Percentiles rank a stretch among this genome's conserved stretches.
phyloP scores from a whole-genome alignment of 2,329 filamentous ascomycete genomes.

The Akanthomyces dipterigenus region DNA sequence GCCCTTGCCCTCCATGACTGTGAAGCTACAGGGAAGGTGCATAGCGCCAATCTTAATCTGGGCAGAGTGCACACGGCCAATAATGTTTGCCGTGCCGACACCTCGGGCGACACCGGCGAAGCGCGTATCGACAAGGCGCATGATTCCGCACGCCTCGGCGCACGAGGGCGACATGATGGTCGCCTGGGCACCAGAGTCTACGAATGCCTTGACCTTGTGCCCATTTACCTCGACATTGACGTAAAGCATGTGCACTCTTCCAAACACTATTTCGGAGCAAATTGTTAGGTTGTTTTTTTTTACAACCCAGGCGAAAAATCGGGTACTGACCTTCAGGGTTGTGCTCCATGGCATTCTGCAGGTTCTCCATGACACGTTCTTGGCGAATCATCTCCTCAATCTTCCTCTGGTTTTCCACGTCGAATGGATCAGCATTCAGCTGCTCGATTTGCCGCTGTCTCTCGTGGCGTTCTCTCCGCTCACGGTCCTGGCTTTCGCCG shows the following conservation, averaged over 20 bases:
- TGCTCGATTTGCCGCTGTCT: conserved; percentile 76
- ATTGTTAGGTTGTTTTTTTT: conserved; percentile 7
- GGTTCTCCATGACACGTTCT: conserved; percentile 87
- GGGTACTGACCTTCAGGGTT: conserved; percentile 76
- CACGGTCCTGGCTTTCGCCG: conserved; percentile 58
- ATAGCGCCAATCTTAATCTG: conserved; percentile 88
- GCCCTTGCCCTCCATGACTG: conserved; percentile 97
- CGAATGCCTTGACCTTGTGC: conserved; percentile 86
- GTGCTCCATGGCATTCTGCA: conserved; percentile 94
- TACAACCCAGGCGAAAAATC: conserved; percentile 12
- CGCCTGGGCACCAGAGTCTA: conserved; percentile 94
- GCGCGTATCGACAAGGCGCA: conserved; percentile 87
- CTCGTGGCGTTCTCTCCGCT: conserved; percentile 66
- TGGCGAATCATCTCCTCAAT: conserved; percentile 98
- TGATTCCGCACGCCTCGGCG: conserved; percentile 88
- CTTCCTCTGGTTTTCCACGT: conserved; percentile 80
- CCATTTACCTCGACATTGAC: conserved; percentile 93
- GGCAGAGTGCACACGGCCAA: conserved; percentile 90
- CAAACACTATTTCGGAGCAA: conserved; percentile 61
- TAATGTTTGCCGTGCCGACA: conserved; percentile 88
- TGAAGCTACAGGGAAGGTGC: conserved; percentile 90
- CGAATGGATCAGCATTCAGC: conserved; percentile 91
- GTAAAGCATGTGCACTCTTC: conserved; percentile 91
- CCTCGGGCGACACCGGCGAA: conserved; percentile 89
- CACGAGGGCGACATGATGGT: conserved; percentile 98